phyloP scores from a whole-genome alignment of 306 rosid species.

The Leucaena leucocephala region DNA sequence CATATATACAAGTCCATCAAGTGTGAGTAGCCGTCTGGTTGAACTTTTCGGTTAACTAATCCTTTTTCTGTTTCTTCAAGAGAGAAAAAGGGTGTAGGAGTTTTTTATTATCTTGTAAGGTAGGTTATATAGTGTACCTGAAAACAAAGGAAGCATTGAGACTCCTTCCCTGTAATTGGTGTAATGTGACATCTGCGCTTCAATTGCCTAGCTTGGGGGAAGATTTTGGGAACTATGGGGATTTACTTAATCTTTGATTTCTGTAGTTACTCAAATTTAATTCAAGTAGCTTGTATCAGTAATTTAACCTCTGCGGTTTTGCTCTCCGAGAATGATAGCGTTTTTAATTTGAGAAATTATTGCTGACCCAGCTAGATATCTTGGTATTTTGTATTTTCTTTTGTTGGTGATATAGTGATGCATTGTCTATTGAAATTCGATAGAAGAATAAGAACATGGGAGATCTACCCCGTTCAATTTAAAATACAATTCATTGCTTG shows the following conservation, averaged over 20 bases:
- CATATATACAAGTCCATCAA: conserved; percentile 97
- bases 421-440: neutral
- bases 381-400: neutral
- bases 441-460: neutral
- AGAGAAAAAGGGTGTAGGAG: conserved; percentile 40
- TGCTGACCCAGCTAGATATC: neutral
- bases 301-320: conserved; percentile 23
- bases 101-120: conserved; percentile 37
- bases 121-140: conserved; percentile 56
- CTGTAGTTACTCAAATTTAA: conserved; percentile 46
- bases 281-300: conserved; percentile 46
- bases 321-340: conserved; percentile 30
- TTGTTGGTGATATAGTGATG: neutral
- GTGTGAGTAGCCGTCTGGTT: conserved; percentile 69
- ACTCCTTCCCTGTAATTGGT: conserved; percentile 35
- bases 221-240: conserved; percentile 41
- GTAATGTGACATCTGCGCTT: conserved; percentile 34
- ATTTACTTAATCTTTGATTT: conserved; percentile 43
- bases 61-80: conserved; percentile 37
- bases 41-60: conserved; percentile 36
- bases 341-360: conserved; percentile 23
- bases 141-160: conserved; percentile 46
- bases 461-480: neutral
- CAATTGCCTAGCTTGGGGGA: conserved; percentile 48
- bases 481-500: neutral